These are phyloP conservation scores for Yamadazyma conglobata DNA, from an alignment of 1,139 yeast species.

Conservation along the genomic window DNA sequence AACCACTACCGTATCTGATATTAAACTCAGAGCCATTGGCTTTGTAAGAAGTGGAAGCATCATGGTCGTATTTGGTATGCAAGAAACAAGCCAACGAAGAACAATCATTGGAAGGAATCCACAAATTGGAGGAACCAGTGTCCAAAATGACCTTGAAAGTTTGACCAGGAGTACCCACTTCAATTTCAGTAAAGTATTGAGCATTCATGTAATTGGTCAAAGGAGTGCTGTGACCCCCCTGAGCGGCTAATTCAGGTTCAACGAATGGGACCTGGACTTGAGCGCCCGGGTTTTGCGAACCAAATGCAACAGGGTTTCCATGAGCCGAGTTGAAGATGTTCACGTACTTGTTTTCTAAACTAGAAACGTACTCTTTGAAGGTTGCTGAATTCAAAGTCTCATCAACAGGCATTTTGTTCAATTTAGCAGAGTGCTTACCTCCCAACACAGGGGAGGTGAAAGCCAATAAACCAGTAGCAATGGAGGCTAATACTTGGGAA, in stretches of 20 bases:
- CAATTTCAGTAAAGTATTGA: slow-evolving; percentile 88
- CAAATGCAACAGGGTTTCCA: slow-evolving; percentile 23
- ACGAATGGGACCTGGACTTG: slow-evolving; percentile 48
- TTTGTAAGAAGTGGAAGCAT: slow-evolving; percentile 72
- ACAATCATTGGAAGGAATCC: slow-evolving; percentile 93
- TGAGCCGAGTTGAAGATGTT: slow-evolving; percentile 45
- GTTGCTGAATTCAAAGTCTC: slow-evolving; percentile 59
- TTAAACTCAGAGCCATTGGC: slow-evolving; percentile 82
- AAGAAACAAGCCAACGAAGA: slow-evolving; percentile 91
- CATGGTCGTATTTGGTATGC: slow-evolving; percentile 86
- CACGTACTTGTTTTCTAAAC: slow-evolving; percentile 74
- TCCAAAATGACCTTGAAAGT: slow-evolving; percentile 85
- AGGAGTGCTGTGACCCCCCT: slow-evolving; percentile 63
- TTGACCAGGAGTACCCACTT: slow-evolving; percentile 91
- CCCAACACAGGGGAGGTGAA: slow-evolving; percentile 48
- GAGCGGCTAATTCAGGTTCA: slow-evolving; percentile 13
- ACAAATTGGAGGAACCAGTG: slow-evolving; percentile 93
- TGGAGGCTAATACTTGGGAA: slow-evolving; percentile 26
- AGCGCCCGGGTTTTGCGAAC: slow-evolving; percentile 9
- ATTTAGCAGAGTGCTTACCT: slow-evolving; percentile 57
- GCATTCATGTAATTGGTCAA: slow-evolving; percentile 91
- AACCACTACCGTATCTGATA: slow-evolving; percentile 89
- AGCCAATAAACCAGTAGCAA: slow-evolving; percentile 53
- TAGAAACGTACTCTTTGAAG: slow-evolving; percentile 61
- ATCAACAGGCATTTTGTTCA: slow-evolving; percentile 60